Evolutionary conservation across 768 basidiomycete species (phyloP).

Genomic region (Dentipellis fragilis): DNA sequence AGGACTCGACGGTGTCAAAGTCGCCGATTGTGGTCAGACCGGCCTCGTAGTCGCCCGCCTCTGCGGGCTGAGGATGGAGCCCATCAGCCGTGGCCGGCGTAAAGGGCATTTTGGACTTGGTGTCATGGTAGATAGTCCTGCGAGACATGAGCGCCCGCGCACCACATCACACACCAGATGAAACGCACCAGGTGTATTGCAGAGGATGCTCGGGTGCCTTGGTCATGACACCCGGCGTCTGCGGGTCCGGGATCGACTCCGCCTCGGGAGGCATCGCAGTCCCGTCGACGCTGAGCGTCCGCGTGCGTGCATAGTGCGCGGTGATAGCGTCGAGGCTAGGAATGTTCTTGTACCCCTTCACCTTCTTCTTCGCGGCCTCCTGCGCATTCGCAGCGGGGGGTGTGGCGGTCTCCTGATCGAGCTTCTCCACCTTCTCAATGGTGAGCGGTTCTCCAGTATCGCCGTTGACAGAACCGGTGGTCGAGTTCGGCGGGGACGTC

Average conservation of each 20-base stretch:
- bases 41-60: constrained; percentile 74
- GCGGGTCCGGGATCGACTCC: constrained; percentile 73
- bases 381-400: constrained; percentile 1
- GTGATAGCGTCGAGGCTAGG: constrained; percentile 82
- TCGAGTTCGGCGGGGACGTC: constrained; percentile 36
- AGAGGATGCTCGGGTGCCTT: constrained; percentile 74
- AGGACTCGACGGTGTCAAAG: constrained; percentile 83
- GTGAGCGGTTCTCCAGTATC: constrained; percentile 48
- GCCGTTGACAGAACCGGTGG: constrained; percentile 28
- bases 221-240: constrained; percentile 65
- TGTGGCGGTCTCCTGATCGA: constrained; percentile 34
- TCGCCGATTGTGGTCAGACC: constrained; percentile 80
- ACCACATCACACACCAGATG: neutral
- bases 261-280: constrained; percentile 65
- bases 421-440: constrained; percentile 53
- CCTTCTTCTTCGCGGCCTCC: constrained; percentile 15
- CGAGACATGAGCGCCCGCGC: constrained; percentile 1
- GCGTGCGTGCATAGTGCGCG: constrained; percentile 61
- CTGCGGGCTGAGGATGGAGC: constrained; percentile 33
- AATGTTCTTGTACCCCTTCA: constrained; percentile 78
- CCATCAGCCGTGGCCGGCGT: constrained; percentile 31
- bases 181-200: constrained; percentile 67
- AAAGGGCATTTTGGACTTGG: constrained; percentile 61
- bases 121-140: constrained; percentile 89
- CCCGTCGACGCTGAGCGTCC: constrained; percentile 48